These are phyloP conservation scores for Globisporangium carolinianum DNA, from an alignment of 352 stramenopile species.

Conservation along the genomic window DNA sequence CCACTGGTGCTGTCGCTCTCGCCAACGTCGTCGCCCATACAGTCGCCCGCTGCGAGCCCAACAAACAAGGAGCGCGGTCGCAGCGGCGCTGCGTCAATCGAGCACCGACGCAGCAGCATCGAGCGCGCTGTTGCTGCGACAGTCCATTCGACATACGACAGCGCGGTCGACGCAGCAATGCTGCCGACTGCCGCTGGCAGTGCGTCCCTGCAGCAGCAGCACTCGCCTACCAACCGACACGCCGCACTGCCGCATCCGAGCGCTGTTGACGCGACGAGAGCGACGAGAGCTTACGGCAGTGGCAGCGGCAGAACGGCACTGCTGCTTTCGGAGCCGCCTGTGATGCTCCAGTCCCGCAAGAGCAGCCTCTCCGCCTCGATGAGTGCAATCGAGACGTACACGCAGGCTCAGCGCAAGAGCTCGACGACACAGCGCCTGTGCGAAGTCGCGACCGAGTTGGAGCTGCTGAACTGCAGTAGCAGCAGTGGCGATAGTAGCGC, in stretches of 20 bases:
- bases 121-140: background rate
- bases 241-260: background rate
- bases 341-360: constrained; percentile 9
- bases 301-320: background rate
- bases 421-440: background rate
- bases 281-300: background rate
- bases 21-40: constrained; percentile 1
- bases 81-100: background rate
- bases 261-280: background rate
- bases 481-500: background rate
- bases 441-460: background rate
- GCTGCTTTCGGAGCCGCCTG: background rate
- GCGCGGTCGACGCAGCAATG: background rate
- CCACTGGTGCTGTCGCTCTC: constrained; percentile 3
- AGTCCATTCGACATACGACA: background rate
- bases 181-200: too few species aligned
- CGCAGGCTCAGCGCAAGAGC: constrained; percentile 6
- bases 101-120: constrained; percentile 1
- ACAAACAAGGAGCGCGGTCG: constrained; percentile 1
- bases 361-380: background rate
- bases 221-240: background rate
- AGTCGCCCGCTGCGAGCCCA: constrained; percentile 4
- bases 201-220: too few species aligned
- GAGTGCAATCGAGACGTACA: constrained; percentile 1
- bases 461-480: background rate